Evolutionary conservation across 148 eudicot species (phyloP), one percentile per base, ranked within the genome.

Genomic region (Fagopyrum homotropicum): DNA sequence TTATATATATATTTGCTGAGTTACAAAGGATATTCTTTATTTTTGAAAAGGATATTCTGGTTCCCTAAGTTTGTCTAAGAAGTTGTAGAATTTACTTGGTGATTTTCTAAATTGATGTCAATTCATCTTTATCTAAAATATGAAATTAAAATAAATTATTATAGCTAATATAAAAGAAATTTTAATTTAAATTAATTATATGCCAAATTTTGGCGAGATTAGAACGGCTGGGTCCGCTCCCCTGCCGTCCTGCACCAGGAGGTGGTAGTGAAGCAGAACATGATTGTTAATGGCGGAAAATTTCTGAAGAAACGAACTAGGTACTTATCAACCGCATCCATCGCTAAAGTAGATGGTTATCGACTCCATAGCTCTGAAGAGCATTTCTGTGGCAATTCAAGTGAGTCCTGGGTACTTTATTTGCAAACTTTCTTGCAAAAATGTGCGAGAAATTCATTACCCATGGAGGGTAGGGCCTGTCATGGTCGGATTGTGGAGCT

Each of bases 401-500:
- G 69, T 43, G 72, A 48, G 15, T 55, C 70, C 51, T 59, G 72
- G 19, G 55, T 74, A 40, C 59, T 75, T 45, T 72, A 73, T 78
- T 77, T 89, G 76, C 93, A 84, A 45, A 68, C 79, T 55, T 66
- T 82, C 47, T 69, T 89, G 81, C 92, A 88, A 77, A 75, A 51
- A 77, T 93, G 96, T 73, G 98, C 92, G n/a, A 83, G 81, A 72
- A 78, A 79, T 46, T 75, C 81, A 75, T 60, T 73, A 55, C 3
- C 78, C 9, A 55, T 9, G 22, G 87, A 86, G 80, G 97, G 92
- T 3, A 89, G 76, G 77, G 84, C 84, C 46, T 85, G 86, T 78
- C 97, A 89, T 84, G 87, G 82, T 48, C 90, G 81, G 70, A 75
- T 88, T 9, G 75, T 92, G 50, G 84, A 80, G 47, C 74, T 73